Evolutionary conservation across 164 flowering plant genomes (phyloP).

Genomic region (Aristolochia contorta): DNA sequence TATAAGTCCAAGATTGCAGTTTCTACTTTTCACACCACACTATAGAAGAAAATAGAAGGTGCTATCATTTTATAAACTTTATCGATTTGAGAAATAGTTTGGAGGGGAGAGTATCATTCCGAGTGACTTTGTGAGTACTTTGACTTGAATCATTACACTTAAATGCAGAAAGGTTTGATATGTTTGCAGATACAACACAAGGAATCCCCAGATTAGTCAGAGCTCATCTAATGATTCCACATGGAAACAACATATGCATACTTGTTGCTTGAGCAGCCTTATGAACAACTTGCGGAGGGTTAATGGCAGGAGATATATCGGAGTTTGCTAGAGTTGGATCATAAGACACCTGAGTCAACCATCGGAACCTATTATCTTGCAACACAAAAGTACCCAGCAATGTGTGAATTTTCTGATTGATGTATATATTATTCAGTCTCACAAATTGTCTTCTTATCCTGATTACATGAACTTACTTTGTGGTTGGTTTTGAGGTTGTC

Average conservation of each 20-base stretch:
- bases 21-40: background rate
- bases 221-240: slow-evolving; percentile 95
- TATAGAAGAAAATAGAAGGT: background rate
- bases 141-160: slow-evolving; percentile 22
- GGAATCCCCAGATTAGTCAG: slow-evolving; percentile 93
- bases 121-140: too few relatives aligned
- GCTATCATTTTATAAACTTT: too few relatives aligned
- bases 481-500: slow-evolving; percentile 96
- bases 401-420: background rate
- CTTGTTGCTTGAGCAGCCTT: slow-evolving; percentile 61
- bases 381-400: slow-evolving; percentile 89
- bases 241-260: slow-evolving; percentile 91
- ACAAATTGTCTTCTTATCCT: background rate
- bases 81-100: too few relatives aligned
- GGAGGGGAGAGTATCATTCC: background rate
- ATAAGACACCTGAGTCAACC: slow-evolving; percentile 74
- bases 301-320: slow-evolving; percentile 30
- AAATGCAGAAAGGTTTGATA: slow-evolving; percentile 92
- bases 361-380: slow-evolving; percentile 87
- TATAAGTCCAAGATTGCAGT: background rate
- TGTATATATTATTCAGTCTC: too few relatives aligned
- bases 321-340: slow-evolving; percentile 41
- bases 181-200: slow-evolving; percentile 95
- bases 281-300: slow-evolving; percentile 44
- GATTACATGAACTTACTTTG: slow-evolving; percentile 34